These are phyloP conservation scores for Phytophthora boehmeriae DNA, from an alignment of 352 stramenopile genomes.

Conservation along the genomic window DNA sequence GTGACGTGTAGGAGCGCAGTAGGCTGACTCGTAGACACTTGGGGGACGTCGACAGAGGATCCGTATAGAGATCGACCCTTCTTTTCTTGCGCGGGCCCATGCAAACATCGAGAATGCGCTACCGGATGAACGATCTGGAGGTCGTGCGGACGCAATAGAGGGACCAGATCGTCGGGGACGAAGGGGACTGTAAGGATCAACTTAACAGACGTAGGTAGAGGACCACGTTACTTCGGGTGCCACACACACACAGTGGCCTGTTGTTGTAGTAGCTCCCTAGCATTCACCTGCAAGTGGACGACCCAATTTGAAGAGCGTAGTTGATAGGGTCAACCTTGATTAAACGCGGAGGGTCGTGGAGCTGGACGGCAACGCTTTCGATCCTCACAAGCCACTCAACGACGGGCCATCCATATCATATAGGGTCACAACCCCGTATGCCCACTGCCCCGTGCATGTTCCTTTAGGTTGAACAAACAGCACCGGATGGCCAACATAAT, in stretches of 20 bases:
- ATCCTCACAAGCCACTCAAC: neutral
- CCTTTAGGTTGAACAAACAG: too few relatives aligned
- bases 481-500: neutral
- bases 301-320: neutral
- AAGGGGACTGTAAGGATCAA: neutral
- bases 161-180: neutral
- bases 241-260: neutral
- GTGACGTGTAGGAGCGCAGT: too few relatives aligned
- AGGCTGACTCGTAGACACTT: too few relatives aligned
- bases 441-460: neutral
- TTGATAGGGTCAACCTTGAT: neutral
- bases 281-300: neutral
- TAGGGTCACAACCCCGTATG: neutral
- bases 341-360: neutral
- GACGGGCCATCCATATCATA: neutral
- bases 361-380: neutral
- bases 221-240: neutral
- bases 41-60: neutral
- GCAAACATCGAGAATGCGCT: neutral
- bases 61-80: neutral
- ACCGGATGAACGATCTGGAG: neutral
- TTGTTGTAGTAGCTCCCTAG: neutral
- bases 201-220: neutral
- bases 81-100: constrained; percentile 2
- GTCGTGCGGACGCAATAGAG: too few relatives aligned